These are phyloP conservation scores for Candida xyloterini DNA, from an alignment of 805 yeast genomes.

Conservation along the genomic window DNA sequence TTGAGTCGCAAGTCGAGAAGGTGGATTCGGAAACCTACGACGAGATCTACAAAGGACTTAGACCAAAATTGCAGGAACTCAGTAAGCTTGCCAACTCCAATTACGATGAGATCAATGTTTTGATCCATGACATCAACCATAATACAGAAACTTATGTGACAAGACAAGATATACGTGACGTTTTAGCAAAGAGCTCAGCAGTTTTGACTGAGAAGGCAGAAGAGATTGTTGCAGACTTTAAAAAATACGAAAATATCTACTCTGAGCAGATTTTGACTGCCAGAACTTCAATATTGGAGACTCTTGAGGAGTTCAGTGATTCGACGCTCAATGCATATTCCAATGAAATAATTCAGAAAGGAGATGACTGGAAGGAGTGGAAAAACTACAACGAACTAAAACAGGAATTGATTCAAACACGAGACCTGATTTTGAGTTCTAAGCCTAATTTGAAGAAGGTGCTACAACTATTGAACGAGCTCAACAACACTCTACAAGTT, in stretches of 20 bases:
- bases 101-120: slow-evolving; percentile 27
- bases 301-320: slow-evolving; percentile 72
- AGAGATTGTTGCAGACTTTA: slow-evolving; percentile 32
- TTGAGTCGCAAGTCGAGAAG: slow-evolving; percentile 35
- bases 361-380: slow-evolving; percentile 54
- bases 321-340: slow-evolving; percentile 63
- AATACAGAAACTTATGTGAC: slow-evolving; percentile 35
- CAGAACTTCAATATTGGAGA: slow-evolving; percentile 52
- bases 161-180: slow-evolving; percentile 47
- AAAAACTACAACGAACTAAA: slow-evolving; percentile 57
- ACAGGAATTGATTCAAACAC: slow-evolving; percentile 47
- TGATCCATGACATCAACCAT: slow-evolving; percentile 28
- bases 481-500: slow-evolving; percentile 45
- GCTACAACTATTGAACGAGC: slow-evolving; percentile 33
- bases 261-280: slow-evolving; percentile 31
- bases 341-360: slow-evolving; percentile 48
- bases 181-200: slow-evolving; percentile 33
- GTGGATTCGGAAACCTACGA: slow-evolving; percentile 29
- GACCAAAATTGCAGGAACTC: slow-evolving; percentile 34
- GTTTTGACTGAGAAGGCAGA: slow-evolving; percentile 32
- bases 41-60: slow-evolving; percentile 31
- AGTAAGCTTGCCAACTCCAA: slow-evolving; percentile 27
- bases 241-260: slow-evolving; percentile 30
- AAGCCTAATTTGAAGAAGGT: slow-evolving; percentile 32
- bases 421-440: slow-evolving; percentile 48